Percentiles rank a stretch among this genome's conserved stretches.
Conservation (phyloP, 495 filamentous ascomycete species). For the Evansstolkia leycettana region DNA sequence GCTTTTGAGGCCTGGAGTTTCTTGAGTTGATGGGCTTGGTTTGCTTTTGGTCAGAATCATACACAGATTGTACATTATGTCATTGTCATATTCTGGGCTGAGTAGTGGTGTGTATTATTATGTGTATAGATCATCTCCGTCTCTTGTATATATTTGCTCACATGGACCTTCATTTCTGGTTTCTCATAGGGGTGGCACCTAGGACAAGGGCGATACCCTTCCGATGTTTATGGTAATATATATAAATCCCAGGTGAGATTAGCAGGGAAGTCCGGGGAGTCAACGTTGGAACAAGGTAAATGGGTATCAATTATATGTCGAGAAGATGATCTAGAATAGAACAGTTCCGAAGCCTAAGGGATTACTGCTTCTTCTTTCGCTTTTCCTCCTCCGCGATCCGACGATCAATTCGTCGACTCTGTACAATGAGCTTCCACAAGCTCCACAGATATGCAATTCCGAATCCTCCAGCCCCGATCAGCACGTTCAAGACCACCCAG, state of each 20-base stretch:
- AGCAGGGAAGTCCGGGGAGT: too few species aligned
- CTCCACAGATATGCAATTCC: slow-evolving; percentile 85
- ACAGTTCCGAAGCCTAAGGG: slow-evolving; percentile 5
- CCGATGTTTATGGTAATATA: too few species aligned
- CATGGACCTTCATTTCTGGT: not conserved
- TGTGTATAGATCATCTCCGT: slow-evolving; percentile 9
- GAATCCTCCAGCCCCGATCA: slow-evolving; percentile 76
- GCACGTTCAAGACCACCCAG: slow-evolving; percentile 83
- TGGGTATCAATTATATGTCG: slow-evolving; percentile 10
- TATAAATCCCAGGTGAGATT: too few species aligned
- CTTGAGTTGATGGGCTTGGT: too few species aligned
- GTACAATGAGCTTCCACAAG: slow-evolving; percentile 52
- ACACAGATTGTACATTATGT: slow-evolving; percentile 1
- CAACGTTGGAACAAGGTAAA: slow-evolving; percentile 5
- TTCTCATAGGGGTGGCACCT: too few species aligned
- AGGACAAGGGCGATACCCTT: too few species aligned
- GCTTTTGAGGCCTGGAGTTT: too few species aligned
- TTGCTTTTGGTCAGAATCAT: slow-evolving; percentile 9
- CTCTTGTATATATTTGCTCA: slow-evolving; percentile 1
- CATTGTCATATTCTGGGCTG: slow-evolving; percentile 1
- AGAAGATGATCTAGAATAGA: too few species aligned
- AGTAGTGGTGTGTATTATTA: not conserved
- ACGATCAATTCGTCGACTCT: slow-evolving; percentile 33
- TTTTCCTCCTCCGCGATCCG: slow-evolving; percentile 14
- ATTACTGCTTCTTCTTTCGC: slow-evolving; percentile 30